phyloP scores from a whole-genome alignment of 306 rosid species.

The Cicer chorassanicum region DNA sequence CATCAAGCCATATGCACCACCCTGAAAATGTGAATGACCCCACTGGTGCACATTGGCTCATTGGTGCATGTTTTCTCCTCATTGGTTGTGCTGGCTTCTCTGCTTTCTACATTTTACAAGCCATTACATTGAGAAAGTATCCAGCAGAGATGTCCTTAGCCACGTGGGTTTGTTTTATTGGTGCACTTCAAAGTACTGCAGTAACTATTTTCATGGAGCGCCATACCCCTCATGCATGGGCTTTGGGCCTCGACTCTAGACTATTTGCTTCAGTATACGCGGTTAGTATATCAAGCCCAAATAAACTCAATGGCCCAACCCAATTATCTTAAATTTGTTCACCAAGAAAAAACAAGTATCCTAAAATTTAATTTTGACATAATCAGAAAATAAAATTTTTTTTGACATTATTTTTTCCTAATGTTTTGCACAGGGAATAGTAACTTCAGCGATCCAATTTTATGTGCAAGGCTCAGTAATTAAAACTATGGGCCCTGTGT shows the following conservation, averaged over 20 bases:
- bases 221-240: constrained; percentile 53
- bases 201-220: constrained; percentile 59
- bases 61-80: constrained; percentile 65
- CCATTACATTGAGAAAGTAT: constrained; percentile 67
- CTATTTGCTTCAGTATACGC: constrained; percentile 63
- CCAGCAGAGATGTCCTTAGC: constrained; percentile 80
- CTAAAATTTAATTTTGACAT: background rate
- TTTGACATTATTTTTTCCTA: background rate
- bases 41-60: constrained; percentile 51
- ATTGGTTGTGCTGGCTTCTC: constrained; percentile 72
- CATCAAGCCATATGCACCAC: background rate
- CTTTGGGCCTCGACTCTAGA: constrained; percentile 56
- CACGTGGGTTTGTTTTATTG: constrained; percentile 64
- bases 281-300: constrained; percentile 48
- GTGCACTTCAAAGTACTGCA: constrained; percentile 61
- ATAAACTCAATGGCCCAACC: background rate
- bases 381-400: background rate
- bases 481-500: constrained; percentile 71
- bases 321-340: background rate
- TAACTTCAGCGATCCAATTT: constrained; percentile 68
- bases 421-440: constrained; percentile 55
- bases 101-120: constrained; percentile 67
- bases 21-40: constrained; percentile 46
- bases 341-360: background rate
- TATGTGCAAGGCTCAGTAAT: constrained; percentile 74